These are phyloP conservation scores for Colletotrichum sp. DNA, from an alignment of 2,329 filamentous ascomycete species.

Conservation along the genomic window DNA sequence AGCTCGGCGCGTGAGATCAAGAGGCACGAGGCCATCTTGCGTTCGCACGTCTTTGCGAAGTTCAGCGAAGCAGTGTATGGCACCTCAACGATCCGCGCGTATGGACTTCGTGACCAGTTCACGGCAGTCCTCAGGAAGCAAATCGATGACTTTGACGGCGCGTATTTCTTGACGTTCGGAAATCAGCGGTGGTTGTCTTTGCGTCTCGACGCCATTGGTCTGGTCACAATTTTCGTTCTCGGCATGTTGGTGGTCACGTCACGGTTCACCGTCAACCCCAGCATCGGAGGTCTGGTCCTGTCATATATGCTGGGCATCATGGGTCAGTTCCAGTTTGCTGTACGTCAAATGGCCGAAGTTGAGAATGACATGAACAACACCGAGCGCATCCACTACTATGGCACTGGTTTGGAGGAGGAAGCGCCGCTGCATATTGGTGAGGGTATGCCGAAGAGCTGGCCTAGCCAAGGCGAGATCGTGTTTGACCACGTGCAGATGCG, in stretches of 20 bases:
- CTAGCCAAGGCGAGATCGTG: conserved; percentile 79
- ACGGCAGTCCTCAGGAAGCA: conserved; percentile 67
- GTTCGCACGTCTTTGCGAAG: conserved; percentile 85
- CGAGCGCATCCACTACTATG: conserved; percentile 90
- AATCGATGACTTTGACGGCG: conserved; percentile 90
- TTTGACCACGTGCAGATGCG: conserved; percentile 80
- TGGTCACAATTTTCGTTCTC: conserved; percentile 80
- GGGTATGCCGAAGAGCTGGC: conserved; percentile 69
- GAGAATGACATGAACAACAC: conserved; percentile 98
- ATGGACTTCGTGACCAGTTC: conserved; percentile 80
- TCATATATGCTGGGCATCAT: conserved; percentile 95
- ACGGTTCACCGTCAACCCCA: conserved; percentile 82
- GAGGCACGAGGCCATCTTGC: conserved; percentile 85
- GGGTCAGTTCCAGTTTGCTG: conserved; percentile 93
- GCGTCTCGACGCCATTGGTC: conserved; percentile 83
- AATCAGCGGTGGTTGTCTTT: conserved; percentile 95
- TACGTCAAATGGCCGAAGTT: conserved; percentile 90
- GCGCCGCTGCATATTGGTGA: conserved; percentile 79
- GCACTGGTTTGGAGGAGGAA: conserved; percentile 83
- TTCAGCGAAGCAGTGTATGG: conserved; percentile 89
- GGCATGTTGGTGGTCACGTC: conserved; percentile 93
- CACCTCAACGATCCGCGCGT: conserved; percentile 84
- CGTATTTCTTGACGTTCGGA: conserved; percentile 92
- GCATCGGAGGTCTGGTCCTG: conserved; percentile 83
- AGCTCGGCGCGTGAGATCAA: conserved; percentile 92